Percentiles rank a stretch among this genome's conserved stretches.
Conservation (phyloP, 2,329 filamentous ascomycete genomes). For the Colletotrichum chrysophilum region DNA sequence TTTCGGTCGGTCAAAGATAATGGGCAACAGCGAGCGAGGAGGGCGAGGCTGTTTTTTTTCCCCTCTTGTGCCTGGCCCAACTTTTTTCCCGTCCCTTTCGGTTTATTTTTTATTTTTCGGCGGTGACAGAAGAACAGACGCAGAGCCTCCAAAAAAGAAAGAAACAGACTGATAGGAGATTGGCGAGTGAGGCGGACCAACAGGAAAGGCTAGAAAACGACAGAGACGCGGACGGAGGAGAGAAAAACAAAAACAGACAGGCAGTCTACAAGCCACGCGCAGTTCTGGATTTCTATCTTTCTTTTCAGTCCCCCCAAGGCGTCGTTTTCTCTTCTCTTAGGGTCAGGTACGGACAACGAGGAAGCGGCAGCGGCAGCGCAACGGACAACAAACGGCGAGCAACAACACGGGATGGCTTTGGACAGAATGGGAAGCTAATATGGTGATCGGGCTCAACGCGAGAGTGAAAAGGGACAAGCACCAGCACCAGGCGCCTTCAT, state of each 20-base stretch:
- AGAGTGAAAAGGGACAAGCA: constrained; percentile 19
- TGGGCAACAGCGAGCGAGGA: background rate
- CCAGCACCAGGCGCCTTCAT: constrained; percentile 3
- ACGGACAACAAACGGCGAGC: background rate
- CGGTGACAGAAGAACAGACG: constrained; percentile 14
- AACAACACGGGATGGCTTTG: constrained; percentile 7
- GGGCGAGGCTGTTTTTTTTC: background rate
- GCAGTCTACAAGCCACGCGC: constrained; percentile 8
- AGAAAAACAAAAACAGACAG: background rate
- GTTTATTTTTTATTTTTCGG: background rate
- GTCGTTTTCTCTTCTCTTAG: background rate
- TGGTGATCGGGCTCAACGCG: constrained; percentile 18
- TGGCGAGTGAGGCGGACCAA: background rate
- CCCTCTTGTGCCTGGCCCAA: background rate
- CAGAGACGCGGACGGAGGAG: background rate
- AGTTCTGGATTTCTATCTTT: background rate
- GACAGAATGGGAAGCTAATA: constrained; percentile 17
- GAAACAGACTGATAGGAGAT: background rate
- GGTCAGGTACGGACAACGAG: background rate
- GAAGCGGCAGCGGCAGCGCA: background rate
- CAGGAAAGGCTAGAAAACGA: background rate
- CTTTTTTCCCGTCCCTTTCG: background rate
- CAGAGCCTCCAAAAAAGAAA: constrained; percentile 10
- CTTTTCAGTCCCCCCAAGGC: background rate
- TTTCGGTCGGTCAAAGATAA: constrained; percentile 12